These are phyloP conservation scores for Pisolithus sp. DNA, from an alignment of 768 basidiomycete genomes.

Conservation along the genomic window DNA sequence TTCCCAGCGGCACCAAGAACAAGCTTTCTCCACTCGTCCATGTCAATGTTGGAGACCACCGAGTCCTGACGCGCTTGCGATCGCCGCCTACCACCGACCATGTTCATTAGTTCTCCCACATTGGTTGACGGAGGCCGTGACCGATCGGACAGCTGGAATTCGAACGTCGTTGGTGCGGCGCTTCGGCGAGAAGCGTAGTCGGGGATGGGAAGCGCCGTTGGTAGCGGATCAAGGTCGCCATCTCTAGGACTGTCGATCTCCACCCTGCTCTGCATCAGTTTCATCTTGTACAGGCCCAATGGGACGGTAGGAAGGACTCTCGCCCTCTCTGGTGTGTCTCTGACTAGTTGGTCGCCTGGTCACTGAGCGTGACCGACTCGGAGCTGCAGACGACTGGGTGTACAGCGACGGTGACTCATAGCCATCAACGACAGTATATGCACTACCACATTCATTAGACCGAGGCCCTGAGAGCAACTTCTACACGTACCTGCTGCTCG, in stretches of 20 bases:
- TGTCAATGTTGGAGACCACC: slow-evolving; percentile 4
- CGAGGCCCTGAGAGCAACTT: background rate
- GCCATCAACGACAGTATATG: background rate
- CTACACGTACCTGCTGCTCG: background rate
- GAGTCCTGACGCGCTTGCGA: slow-evolving; percentile 8
- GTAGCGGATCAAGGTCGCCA: slow-evolving; percentile 2
- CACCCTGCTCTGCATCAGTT: background rate
- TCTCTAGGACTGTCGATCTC: background rate
- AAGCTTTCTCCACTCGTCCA: slow-evolving; percentile 11
- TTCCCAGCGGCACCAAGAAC: slow-evolving; percentile 11
- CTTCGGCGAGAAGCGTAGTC: background rate
- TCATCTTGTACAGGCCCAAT: slow-evolving; percentile 1
- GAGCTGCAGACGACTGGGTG: slow-evolving; percentile 4
- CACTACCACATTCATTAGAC: background rate
- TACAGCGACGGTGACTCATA: slow-evolving; percentile 3
- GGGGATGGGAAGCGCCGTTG: slow-evolving; percentile 5
- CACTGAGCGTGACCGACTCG: background rate
- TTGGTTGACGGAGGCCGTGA: background rate
- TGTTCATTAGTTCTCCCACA: slow-evolving; percentile 4
- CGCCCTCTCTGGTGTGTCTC: background rate
- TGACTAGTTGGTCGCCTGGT: background rate
- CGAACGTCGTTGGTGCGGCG: slow-evolving; percentile 2
- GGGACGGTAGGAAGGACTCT: slow-evolving; percentile 3
- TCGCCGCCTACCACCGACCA: background rate
- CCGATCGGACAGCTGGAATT: slow-evolving; percentile 5